Conservation (phyloP, 768 basidiomycete species). For the Termitomyces sp. region DNA sequence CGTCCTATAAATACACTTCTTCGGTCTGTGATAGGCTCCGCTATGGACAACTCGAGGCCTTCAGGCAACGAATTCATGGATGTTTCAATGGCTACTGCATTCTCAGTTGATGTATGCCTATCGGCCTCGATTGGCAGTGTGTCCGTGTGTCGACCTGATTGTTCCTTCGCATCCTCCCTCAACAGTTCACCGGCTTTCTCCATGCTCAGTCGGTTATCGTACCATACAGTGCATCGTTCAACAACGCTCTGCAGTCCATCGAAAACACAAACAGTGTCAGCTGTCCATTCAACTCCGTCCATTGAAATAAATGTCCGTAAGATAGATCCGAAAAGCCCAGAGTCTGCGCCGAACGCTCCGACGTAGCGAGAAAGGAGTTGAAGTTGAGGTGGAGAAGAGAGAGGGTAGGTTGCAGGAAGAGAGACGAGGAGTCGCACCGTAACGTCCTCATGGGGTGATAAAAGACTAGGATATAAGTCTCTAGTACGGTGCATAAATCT, state of each 20-base stretch:
- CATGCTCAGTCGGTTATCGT: conserved; percentile 54
- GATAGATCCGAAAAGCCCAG: conserved; percentile 69
- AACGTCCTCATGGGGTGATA: conserved; percentile 47
- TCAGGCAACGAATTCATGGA: conserved; percentile 36
- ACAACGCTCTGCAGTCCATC: conserved; percentile 78
- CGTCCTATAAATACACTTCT: conserved; percentile 85
- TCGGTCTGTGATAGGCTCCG: conserved; percentile 81
- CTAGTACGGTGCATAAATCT: conserved; percentile 7
- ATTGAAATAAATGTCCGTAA: conserved; percentile 78
- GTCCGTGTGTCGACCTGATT: conserved; percentile 9
- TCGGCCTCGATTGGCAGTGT: conserved; percentile 4
- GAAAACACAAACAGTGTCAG: conserved; percentile 76
- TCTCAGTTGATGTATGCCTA: conserved; percentile 3
- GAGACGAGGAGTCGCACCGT: conserved; percentile 54
- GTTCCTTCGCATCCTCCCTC: conserved; percentile 44
- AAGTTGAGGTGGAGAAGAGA: conserved; percentile 66
- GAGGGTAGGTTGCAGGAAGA: conserved; percentile 58
- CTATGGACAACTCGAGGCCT: conserved; percentile 61
- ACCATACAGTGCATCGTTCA: conserved; percentile 67
- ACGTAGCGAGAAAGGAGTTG: conserved; percentile 84
- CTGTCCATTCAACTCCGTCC: conserved; percentile 71
- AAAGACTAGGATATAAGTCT: conserved; percentile 40
- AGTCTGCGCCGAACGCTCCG: conserved; percentile 72
- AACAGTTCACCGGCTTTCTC: conserved; percentile 51
- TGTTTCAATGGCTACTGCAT: conserved; percentile 8